Evolutionary conservation across 1,284 basidiomycete genomes (phyloP).

Genomic region (Heterobasidion occidentale): DNA sequence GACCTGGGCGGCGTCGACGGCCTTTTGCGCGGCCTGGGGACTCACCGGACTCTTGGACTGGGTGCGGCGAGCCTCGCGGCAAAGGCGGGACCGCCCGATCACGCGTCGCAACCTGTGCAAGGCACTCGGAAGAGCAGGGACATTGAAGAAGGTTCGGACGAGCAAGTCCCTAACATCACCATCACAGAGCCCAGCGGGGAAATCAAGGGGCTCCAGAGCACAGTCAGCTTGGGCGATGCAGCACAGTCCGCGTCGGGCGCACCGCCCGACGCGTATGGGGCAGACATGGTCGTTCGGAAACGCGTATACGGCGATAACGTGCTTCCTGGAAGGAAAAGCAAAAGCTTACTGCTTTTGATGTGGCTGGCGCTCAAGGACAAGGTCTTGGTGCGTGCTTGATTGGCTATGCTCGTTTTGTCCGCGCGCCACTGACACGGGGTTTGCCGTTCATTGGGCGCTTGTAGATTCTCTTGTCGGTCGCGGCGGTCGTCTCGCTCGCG

Average conservation of each 20-base stretch:
- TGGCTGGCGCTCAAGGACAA: slow-evolving; percentile 95
- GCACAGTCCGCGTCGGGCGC: slow-evolving; percentile 11
- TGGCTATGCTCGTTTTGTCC: neutral
- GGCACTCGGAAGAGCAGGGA: slow-evolving; percentile 3
- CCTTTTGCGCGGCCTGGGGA: slow-evolving; percentile 72
- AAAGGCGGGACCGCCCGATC: slow-evolving; percentile 4
- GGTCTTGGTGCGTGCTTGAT: slow-evolving; percentile 60
- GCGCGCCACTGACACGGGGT: neutral
- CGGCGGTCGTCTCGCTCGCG: slow-evolving; percentile 89
- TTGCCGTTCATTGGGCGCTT: neutral
- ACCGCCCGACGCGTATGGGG: slow-evolving; percentile 37
- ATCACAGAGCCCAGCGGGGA: slow-evolving; percentile 35
- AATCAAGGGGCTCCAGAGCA: slow-evolving; percentile 8
- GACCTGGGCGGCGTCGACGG: slow-evolving; percentile 69
- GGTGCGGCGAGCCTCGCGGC: slow-evolving; percentile 12
- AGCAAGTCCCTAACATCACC: slow-evolving; percentile 29
- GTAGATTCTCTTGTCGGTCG: slow-evolving; percentile 83
- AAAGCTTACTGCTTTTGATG: slow-evolving; percentile 82
- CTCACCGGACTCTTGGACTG: slow-evolving; percentile 54
- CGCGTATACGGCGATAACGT: slow-evolving; percentile 81
- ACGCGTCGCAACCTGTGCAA: slow-evolving; percentile 3
- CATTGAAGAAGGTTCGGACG: slow-evolving; percentile 3
- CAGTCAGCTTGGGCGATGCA: slow-evolving; percentile 5
- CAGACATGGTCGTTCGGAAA: slow-evolving; percentile 57
- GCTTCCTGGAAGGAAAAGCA: slow-evolving; percentile 72